Conservation (phyloP, 257 asterid species). For the Solanum tarapatanum region DNA sequence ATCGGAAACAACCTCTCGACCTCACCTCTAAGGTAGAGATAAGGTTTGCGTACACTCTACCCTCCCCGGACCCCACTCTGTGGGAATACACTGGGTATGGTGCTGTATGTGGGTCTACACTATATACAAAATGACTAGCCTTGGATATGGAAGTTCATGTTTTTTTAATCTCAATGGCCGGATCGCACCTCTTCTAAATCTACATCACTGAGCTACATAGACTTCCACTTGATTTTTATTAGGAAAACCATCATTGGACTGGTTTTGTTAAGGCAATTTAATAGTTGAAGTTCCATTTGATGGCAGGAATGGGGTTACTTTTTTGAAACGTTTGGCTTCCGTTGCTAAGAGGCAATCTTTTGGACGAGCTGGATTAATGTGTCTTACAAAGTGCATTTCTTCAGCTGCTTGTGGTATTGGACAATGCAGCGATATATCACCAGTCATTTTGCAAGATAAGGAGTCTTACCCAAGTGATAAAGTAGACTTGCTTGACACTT, state of each 20-base stretch:
- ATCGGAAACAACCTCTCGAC: background rate
- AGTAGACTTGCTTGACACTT: slow-evolving; percentile 53
- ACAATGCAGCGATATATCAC: slow-evolving; percentile 9
- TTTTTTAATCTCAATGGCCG: background rate
- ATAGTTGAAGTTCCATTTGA: background rate
- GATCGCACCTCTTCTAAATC: background rate
- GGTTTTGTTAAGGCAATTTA: background rate
- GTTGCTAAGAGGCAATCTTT: slow-evolving; percentile 52
- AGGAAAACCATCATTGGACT: background rate
- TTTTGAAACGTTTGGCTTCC: slow-evolving; percentile 49
- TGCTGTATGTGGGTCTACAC: background rate
- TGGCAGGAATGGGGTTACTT: slow-evolving; percentile 20
- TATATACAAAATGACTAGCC: background rate
- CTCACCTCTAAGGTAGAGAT: background rate
- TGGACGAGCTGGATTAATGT: slow-evolving; percentile 92
- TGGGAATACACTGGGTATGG: background rate
- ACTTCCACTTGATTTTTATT: background rate
- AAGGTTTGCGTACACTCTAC: background rate
- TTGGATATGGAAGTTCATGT: background rate
- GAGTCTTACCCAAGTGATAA: slow-evolving; percentile 24
- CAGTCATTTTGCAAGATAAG: slow-evolving; percentile 20
- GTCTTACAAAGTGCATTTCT: slow-evolving; percentile 72
- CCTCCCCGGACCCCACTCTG: background rate
- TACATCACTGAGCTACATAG: background rate
- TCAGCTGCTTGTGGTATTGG: slow-evolving; percentile 55